Base-by-base conservation (phyloP, 129 eudicot genomes). In the Apium graveolens region DNA sequence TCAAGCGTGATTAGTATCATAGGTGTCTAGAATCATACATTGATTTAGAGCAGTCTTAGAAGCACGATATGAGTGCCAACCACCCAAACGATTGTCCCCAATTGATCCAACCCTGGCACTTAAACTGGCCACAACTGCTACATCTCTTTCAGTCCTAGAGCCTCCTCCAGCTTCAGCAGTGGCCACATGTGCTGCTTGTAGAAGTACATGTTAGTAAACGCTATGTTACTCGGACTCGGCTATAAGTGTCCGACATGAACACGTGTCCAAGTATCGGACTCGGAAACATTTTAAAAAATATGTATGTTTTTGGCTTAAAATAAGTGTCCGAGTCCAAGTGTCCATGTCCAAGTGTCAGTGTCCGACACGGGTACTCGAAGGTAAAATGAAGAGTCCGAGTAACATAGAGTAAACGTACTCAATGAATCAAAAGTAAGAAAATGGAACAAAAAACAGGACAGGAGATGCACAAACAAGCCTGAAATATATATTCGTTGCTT, bases 71-170 rank as follows among this genome's bases (percentile, higher is more conserved):
- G 99, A 92, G 82, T 92, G 97, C 99, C 99, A 95, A 66, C 99
- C 97, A 44, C 99, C 99, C 70, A 95, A 86, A 24, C 76, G 79
- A 78, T 95, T 95, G 80, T 95, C 97, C 48, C 94, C 92, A 65
- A 92, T 88, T 69, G 99, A 95, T 73, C 97, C 97, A 35, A 95
- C 99, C 78, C 97, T 88, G 39, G 99, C 99, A 85, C 96, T 95
- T 89, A 95, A 80, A 83, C 84, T 95, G 76, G 99, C 99, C 68
- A 95, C 91, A 83, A 95, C 79, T 7, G 99, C 94, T 74, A 78
- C 81, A 20, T 92, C 92, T 84, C 94, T 87, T 70, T 78, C 82
- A 41, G 93, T 83, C 76, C 90, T 91, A 55, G 63, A 65, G 60
- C 96, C 94, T 39, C 97, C 99, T 79, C 99, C 99, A 66, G 70